Conservation (phyloP, 805 yeast genomes). For the Candida palmyrensis region DNA sequence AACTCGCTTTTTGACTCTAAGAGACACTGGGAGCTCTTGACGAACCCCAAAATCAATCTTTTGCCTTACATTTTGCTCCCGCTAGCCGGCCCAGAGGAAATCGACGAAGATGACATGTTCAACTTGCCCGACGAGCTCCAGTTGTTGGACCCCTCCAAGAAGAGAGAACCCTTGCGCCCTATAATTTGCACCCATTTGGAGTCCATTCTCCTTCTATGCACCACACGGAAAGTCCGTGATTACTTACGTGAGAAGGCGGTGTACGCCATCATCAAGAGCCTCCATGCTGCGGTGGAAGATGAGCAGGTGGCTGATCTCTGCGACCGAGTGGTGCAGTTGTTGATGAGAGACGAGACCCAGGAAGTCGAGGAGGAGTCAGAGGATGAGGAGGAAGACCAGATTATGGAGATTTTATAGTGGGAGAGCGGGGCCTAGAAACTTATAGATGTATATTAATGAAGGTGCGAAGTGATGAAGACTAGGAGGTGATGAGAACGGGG, state of each 20-base stretch:
- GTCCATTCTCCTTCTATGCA: conserved; percentile 70
- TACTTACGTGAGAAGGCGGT: conserved; percentile 74
- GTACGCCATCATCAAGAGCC: conserved; percentile 80
- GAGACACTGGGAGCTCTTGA: conserved; percentile 55
- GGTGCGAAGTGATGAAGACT: too few relatives aligned
- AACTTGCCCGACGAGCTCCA: conserved; percentile 87
- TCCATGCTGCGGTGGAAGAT: conserved; percentile 56
- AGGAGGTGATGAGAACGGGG: too few relatives aligned
- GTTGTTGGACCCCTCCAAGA: conserved; percentile 66
- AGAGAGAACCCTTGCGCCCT: conserved; percentile 65
- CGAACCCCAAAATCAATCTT: conserved; percentile 60
- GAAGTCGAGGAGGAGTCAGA: conserved; percentile 42
- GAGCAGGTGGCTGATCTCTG: conserved; percentile 57
- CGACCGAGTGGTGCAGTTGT: conserved; percentile 81
- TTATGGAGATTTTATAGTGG: conserved; percentile 46
- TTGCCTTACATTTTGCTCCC: conserved; percentile 82
- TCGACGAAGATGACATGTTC: conserved; percentile 79
- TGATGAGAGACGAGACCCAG: conserved; percentile 81
- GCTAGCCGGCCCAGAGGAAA: conserved; percentile 69
- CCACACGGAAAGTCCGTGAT: conserved; percentile 71
- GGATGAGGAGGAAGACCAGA: conserved; percentile 44
- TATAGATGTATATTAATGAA: neutral
- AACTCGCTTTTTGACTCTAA: conserved; percentile 80
- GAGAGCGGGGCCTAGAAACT: neutral
- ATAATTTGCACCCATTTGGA: conserved; percentile 74